Conservation (phyloP, 2,329 filamentous ascomycete species). For the Pleomassaria siparia region DNA sequence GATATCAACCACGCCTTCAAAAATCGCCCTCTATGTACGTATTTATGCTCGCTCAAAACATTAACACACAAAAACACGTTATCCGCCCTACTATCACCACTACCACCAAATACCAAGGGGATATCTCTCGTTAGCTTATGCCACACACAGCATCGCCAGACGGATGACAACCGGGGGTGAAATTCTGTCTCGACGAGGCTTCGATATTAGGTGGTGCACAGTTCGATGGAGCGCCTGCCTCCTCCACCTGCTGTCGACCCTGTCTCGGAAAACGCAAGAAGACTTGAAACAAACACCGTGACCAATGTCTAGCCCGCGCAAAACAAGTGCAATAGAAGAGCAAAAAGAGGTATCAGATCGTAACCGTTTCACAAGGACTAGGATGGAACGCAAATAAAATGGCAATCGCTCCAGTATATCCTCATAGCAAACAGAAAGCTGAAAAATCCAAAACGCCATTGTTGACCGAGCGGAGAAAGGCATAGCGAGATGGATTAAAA, state of each 20-base stretch:
- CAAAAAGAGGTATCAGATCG: slow-evolving; percentile 9
- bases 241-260: slow-evolving; percentile 32
- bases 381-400: background rate
- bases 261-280: slow-evolving; percentile 15
- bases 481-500: background rate
- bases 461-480: background rate
- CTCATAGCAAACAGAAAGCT: background rate
- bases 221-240: slow-evolving; percentile 43
- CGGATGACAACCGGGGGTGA: slow-evolving; percentile 19
- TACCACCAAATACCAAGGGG: slow-evolving; percentile 13
- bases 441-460: background rate
- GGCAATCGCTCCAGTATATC: slow-evolving; percentile 2
- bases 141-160: slow-evolving; percentile 12
- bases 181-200: slow-evolving; percentile 11
- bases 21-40: slow-evolving; percentile 2
- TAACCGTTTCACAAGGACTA: background rate
- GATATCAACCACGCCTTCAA: slow-evolving; percentile 1
- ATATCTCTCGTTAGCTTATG: slow-evolving; percentile 36
- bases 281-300: slow-evolving; percentile 10
- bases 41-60: slow-evolving; percentile 1
- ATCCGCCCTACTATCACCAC: slow-evolving; percentile 2
- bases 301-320: slow-evolving; percentile 29
- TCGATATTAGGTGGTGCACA: slow-evolving; percentile 31
- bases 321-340: slow-evolving; percentile 13
- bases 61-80: background rate